phyloP scores from a whole-genome alignment of 768 basidiomycete species.

The Strobilomyces confusus region DNA sequence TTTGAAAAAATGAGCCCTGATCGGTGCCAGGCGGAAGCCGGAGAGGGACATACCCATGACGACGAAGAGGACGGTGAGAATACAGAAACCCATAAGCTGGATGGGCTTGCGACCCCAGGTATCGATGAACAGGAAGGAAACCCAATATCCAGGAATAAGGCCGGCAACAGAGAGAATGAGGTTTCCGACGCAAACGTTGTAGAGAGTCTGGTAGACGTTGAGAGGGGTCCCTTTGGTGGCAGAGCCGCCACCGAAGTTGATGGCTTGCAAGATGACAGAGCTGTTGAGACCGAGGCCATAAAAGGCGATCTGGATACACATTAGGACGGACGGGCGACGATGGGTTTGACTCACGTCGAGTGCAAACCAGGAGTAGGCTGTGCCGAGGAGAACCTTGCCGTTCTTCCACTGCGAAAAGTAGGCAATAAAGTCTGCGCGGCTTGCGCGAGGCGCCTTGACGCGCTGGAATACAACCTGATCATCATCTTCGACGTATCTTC shows the following conservation, averaged over 20 bases:
- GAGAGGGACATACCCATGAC: conserved; percentile 53
- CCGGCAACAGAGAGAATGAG: conserved; percentile 73
- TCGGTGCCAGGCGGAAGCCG: not conserved
- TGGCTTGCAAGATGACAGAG: conserved; percentile 66
- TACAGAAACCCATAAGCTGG: conserved; percentile 71
- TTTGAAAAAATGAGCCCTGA: conserved; percentile 22
- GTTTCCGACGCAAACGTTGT: conserved; percentile 71
- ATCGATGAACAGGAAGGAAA: conserved; percentile 62
- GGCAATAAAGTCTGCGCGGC: conserved; percentile 57
- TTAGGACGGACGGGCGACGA: not conserved
- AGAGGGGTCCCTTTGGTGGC: conserved; percentile 25
- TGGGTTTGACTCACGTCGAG: conserved; percentile 55
- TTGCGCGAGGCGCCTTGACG: conserved; percentile 66
- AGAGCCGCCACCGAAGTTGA: conserved; percentile 53
- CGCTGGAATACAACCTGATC: conserved; percentile 46
- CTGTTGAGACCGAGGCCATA: conserved; percentile 88
- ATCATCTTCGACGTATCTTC: conserved; percentile 48
- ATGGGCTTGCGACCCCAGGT: conserved; percentile 79
- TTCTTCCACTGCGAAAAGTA: conserved; percentile 78
- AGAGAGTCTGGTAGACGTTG: conserved; percentile 52
- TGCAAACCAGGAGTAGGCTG: conserved; percentile 85
- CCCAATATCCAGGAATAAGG: conserved; percentile 74
- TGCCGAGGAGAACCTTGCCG: conserved; percentile 73
- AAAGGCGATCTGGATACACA: conserved; percentile 62
- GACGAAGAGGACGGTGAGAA: conserved; percentile 63